Percentiles rank a stretch among this genome's conserved stretches.
Evolutionary conservation across 495 filamentous ascomycete genomes (phyloP).

Genomic region (Massariosphaeria phaeospora): DNA sequence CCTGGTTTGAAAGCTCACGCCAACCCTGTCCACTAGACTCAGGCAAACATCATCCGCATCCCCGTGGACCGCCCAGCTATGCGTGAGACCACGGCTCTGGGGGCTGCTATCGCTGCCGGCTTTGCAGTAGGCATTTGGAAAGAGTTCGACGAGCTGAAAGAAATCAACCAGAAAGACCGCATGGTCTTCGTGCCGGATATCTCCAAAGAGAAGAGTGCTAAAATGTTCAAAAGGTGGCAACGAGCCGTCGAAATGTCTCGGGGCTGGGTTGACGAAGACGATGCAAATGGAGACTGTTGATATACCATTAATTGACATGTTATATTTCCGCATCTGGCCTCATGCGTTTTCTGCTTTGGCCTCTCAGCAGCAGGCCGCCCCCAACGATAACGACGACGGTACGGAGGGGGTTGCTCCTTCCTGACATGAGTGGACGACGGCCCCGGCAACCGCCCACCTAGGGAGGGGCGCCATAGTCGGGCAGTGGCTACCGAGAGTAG

Average conservation of each 20-base stretch:
- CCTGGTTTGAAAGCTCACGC: conserved; percentile 6
- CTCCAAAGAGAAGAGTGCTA: conserved; percentile 52
- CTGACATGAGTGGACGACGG: conserved; percentile 13
- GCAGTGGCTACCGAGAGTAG: conserved; percentile 3
- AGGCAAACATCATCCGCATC: conserved; percentile 86
- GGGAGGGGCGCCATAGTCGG: background rate
- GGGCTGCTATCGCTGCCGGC: conserved; percentile 90
- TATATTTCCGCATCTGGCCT: conserved; percentile 24
- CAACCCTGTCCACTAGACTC: conserved; percentile 52
- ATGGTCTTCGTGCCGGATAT: conserved; percentile 69
- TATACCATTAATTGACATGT: conserved; percentile 22
- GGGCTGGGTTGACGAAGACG: conserved; percentile 65
- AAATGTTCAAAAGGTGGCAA: conserved; percentile 75
- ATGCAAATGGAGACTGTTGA: conserved; percentile 40
- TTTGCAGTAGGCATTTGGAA: conserved; percentile 82
- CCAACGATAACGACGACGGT: background rate
- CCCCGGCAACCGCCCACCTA: background rate
- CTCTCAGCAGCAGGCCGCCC: background rate
- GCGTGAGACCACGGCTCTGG: conserved; percentile 90
- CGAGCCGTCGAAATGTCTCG: conserved; percentile 86
- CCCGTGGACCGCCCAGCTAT: conserved; percentile 82
- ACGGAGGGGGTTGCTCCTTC: background rate
- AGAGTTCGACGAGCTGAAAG: conserved; percentile 68
- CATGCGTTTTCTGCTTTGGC: conserved; percentile 18
- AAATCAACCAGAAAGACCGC: conserved; percentile 71